A percentile compares a stretch with the other conserved stretches of the same genome.
Evolutionary conservation across 2,329 filamentous ascomycete genomes (phyloP).

Genomic region (Thelonectria rubi): DNA sequence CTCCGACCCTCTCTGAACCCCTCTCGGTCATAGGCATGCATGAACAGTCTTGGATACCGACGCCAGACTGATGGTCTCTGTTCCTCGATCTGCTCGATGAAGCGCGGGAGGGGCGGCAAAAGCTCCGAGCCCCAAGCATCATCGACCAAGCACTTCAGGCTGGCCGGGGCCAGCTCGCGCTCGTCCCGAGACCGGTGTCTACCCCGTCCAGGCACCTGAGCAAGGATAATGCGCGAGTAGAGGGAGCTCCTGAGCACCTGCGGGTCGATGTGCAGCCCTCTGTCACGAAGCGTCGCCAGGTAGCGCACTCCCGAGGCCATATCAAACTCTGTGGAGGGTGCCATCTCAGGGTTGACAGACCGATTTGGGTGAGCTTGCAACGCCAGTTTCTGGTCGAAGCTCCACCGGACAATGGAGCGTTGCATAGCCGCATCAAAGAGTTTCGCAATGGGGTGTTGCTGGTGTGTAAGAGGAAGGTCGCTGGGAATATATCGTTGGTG

Average conservation of each 20-base stretch:
- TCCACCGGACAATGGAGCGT: constrained; percentile 54
- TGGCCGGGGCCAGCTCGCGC: constrained; percentile 43
- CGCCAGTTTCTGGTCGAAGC: constrained; percentile 52
- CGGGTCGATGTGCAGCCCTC: constrained; percentile 48
- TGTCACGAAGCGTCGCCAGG: constrained; percentile 47
- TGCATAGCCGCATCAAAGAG: constrained; percentile 56
- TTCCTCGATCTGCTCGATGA: constrained; percentile 42
- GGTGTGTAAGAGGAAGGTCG: constrained; percentile 54
- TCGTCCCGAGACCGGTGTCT: constrained; percentile 44
- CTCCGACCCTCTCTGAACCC: constrained; percentile 10
- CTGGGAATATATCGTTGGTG: constrained; percentile 41
- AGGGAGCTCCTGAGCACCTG: constrained; percentile 44
- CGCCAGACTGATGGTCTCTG: constrained; percentile 45
- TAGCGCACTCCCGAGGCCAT: constrained; percentile 50
- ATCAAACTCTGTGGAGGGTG: constrained; percentile 42
- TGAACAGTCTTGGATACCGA: constrained; percentile 43
- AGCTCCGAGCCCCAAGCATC: constrained; percentile 48
- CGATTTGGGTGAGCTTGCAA: constrained; percentile 26
- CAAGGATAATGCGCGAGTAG: constrained; percentile 44
- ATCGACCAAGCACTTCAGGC: constrained; percentile 46
- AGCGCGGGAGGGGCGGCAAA: constrained; percentile 35
- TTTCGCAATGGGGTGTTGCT: constrained; percentile 56
- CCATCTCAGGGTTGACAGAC: constrained; percentile 23
- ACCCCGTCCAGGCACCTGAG: constrained; percentile 40
- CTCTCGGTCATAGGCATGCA: constrained; percentile 40